Base-by-base conservation (phyloP, 345 rosid species). In the Euphorbia tirucalli region DNA sequence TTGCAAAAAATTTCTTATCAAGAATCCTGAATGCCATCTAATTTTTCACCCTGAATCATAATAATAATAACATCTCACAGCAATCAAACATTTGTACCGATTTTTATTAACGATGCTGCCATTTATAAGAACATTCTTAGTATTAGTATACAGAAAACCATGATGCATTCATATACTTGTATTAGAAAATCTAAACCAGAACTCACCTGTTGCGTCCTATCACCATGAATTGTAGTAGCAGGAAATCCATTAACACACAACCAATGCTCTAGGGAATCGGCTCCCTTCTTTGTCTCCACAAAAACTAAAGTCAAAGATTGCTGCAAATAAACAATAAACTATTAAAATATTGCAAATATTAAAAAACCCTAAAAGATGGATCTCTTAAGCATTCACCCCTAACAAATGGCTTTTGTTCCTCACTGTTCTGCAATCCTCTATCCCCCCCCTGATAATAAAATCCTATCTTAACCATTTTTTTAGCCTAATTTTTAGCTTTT, bases 221-320 rank as follows among this genome's bases (percentile, higher is more conserved):
- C 99, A 69, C 99, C 99, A 76, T 95, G 99, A 78, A 95, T 95
- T 25, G 92, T 81, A 64, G 98, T 92, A 44, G 99, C 93, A 61
- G 94, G 98, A 78, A 95, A 92, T 22, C 97, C 94, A 77, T 92
- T 95, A 37, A 81, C 68, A 80, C 86, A 87, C 73, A 95, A 66
- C 99, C 97, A 95, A 73, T 92, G 83, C 82, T 92, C 99, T 75
- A 95, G 79, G 25, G 96, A 81, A 77, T 95, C 99, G 24, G 99
- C 99, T 31, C 96, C 98, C 73, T 86, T 95, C 88, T 92, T 95
- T 15, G 99, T 95, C 93, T 95, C 99, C 78, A 95, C 99, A 81
- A 95, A 95, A 60, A 95, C 99, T 75, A 95, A 87, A n/a, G 99
- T 92, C 81, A 95, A 84, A 56, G 98, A 84, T 84, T 88, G 99